Evolutionary conservation across 441 rosid genomes (phyloP).

Genomic region (Sinapis alba): DNA sequence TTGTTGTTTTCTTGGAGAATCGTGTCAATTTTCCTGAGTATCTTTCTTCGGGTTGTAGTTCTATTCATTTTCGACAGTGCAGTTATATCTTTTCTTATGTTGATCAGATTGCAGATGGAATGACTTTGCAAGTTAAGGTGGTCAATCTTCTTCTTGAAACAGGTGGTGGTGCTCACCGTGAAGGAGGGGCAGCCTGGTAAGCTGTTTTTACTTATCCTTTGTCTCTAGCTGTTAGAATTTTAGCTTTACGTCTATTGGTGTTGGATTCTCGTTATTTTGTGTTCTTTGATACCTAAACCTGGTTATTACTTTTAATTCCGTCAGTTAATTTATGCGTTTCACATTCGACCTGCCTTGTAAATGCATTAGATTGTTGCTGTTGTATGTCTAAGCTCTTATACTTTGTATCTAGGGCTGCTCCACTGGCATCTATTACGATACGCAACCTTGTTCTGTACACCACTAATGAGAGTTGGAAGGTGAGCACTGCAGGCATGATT

Average conservation of each 20-base stretch:
- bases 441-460: slow-evolving; percentile 80
- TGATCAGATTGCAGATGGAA: slow-evolving; percentile 98
- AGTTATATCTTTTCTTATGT: slow-evolving; percentile 2
- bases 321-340: slow-evolving; percentile 9
- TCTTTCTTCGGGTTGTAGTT: slow-evolving; percentile 3
- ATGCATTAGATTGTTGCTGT: slow-evolving; percentile 7
- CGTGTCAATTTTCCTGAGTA: background rate
- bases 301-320: background rate
- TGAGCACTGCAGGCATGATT: slow-evolving; percentile 35
- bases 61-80: slow-evolving; percentile 7
- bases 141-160: slow-evolving; percentile 97
- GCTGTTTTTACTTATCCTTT: slow-evolving; percentile 19
- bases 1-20: slow-evolving; percentile 4
- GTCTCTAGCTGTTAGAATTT: background rate
- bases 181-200: slow-evolving; percentile 94
- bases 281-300: background rate
- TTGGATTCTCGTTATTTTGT: background rate
- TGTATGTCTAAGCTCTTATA: slow-evolving; percentile 29
- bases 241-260: background rate
- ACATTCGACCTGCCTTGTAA: slow-evolving; percentile 2
- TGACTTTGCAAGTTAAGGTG: slow-evolving; percentile 82
- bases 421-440: slow-evolving; percentile 91
- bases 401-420: slow-evolving; percentile 75
- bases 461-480: slow-evolving; percentile 98
- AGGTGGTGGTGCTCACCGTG: slow-evolving; percentile 62